These are phyloP conservation scores for Vinca minor DNA, from an alignment of 257 asterid genomes.

Conservation along the genomic window DNA sequence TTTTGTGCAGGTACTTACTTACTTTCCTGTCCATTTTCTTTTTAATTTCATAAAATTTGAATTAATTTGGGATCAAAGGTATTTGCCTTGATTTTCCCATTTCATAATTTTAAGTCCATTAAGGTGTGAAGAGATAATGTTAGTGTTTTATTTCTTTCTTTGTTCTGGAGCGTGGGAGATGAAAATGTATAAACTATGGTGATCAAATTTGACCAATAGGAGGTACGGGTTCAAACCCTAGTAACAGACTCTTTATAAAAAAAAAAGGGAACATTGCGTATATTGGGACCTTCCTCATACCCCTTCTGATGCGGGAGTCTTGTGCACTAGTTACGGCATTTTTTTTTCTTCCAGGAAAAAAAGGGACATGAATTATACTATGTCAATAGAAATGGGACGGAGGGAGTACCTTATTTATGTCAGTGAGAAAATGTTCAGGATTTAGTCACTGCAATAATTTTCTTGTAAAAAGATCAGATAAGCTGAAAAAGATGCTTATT, in stretches of 20 bases:
- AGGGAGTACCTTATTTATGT: not conserved
- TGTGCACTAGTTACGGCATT: too few relatives aligned
- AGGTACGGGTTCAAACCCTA: too few relatives aligned
- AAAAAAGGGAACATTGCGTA: too few relatives aligned
- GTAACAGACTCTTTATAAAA: too few relatives aligned
- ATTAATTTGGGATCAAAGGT: not conserved
- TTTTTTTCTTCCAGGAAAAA: too few relatives aligned
- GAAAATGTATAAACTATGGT: not conserved
- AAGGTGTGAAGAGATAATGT: not conserved
- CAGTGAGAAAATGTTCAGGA: not conserved
- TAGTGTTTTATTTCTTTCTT: not conserved
- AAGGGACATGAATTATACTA: too few relatives aligned
- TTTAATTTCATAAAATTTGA: not conserved
- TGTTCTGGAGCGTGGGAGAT: not conserved
- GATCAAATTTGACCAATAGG: not conserved
- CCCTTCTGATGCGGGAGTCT: too few relatives aligned
- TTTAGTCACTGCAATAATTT: not conserved
- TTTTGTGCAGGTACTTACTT: slow-evolving; percentile 61
- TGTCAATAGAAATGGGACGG: too few relatives aligned
- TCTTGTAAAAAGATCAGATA: not conserved
- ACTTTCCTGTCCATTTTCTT: not conserved
- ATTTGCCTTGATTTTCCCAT: not conserved
- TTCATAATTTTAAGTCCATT: not conserved
- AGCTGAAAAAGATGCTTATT: not conserved
- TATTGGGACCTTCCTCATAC: too few relatives aligned